phyloP scores from a whole-genome alignment of 805 yeast species.

The Myxozyma nipponensis region DNA sequence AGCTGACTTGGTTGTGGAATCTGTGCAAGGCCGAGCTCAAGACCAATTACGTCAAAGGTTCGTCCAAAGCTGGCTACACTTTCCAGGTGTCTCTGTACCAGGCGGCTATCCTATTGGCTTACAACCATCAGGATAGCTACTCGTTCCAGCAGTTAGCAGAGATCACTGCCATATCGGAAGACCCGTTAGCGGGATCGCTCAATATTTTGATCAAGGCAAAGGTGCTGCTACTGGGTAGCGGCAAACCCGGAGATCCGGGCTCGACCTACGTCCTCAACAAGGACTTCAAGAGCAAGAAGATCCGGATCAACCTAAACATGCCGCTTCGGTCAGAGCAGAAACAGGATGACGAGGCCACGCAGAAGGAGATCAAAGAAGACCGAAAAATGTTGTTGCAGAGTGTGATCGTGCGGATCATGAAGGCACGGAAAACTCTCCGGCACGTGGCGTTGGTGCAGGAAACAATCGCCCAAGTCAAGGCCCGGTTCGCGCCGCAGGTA shows the following conservation, averaged over 20 bases:
- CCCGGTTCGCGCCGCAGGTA: slow-evolving; percentile 79
- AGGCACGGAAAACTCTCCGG: slow-evolving; percentile 74
- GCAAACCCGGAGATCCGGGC: slow-evolving; percentile 50
- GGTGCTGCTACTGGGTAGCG: slow-evolving; percentile 59
- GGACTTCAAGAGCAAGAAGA: slow-evolving; percentile 80
- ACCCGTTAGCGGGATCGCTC: slow-evolving; percentile 70
- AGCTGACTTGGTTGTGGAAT: slow-evolving; percentile 94
- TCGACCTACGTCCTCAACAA: slow-evolving; percentile 66
- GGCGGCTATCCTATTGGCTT: slow-evolving; percentile 80
- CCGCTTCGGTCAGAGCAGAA: slow-evolving; percentile 55
- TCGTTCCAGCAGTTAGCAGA: slow-evolving; percentile 59
- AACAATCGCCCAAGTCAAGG: slow-evolving; percentile 77
- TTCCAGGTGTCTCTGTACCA: slow-evolving; percentile 83
- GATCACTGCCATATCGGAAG: slow-evolving; percentile 62
- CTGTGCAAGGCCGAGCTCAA: slow-evolving; percentile 87
- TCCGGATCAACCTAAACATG: slow-evolving; percentile 71
- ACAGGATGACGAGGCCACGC: slow-evolving; percentile 69
- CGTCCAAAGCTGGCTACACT: slow-evolving; percentile 55
- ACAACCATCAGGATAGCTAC: slow-evolving; percentile 61
- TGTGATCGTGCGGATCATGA: slow-evolving; percentile 94
- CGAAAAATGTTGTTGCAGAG: slow-evolving; percentile 84
- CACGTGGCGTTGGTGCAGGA: slow-evolving; percentile 83
- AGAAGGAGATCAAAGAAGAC: slow-evolving; percentile 79
- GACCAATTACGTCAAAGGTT: slow-evolving; percentile 75
- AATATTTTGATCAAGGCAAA: slow-evolving; percentile 75